Conservation (phyloP, 1,284 basidiomycete species). For the Inonotus obliquus region DNA sequence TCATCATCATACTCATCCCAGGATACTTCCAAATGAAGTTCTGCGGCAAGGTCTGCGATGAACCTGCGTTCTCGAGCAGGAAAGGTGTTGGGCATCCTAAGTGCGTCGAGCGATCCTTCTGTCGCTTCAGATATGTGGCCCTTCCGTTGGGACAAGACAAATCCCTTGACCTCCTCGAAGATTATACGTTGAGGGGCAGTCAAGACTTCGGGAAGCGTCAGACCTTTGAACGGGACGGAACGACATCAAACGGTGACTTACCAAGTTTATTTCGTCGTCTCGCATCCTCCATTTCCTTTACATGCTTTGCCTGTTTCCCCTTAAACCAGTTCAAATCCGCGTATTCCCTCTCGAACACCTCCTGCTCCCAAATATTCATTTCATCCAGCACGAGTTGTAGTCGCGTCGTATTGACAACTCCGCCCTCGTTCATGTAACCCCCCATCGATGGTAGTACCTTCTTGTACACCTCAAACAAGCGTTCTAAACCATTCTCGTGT, state of each 20-base stretch:
- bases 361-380: slow-evolving; percentile 83
- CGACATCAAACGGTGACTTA: slow-evolving; percentile 27
- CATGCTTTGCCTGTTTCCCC: slow-evolving; percentile 78
- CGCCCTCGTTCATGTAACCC: slow-evolving; percentile 92
- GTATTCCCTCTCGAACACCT: slow-evolving; percentile 88
- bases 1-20: slow-evolving; percentile 92
- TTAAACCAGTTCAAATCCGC: slow-evolving; percentile 87
- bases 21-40: slow-evolving; percentile 68
- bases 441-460: slow-evolving; percentile 72
- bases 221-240: not conserved
- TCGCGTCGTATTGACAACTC: slow-evolving; percentile 75
- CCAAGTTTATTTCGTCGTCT: slow-evolving; percentile 48
- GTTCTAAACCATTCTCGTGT: slow-evolving; percentile 93
- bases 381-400: slow-evolving; percentile 87
- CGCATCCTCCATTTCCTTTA: slow-evolving; percentile 52
- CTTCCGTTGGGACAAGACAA: slow-evolving; percentile 47
- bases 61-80: slow-evolving; percentile 76
- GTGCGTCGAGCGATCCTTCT: slow-evolving; percentile 34
- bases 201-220: slow-evolving; percentile 44
- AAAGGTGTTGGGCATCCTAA: slow-evolving; percentile 74
- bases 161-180: slow-evolving; percentile 71
- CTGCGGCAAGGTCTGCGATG: slow-evolving; percentile 67
- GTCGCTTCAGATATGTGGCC: slow-evolving; percentile 36
- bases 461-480: slow-evolving; percentile 94
- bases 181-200: slow-evolving; percentile 71